phyloP scores from a whole-genome alignment of 2,329 filamentous ascomycete species.

The Lecanosticta acicola region DNA sequence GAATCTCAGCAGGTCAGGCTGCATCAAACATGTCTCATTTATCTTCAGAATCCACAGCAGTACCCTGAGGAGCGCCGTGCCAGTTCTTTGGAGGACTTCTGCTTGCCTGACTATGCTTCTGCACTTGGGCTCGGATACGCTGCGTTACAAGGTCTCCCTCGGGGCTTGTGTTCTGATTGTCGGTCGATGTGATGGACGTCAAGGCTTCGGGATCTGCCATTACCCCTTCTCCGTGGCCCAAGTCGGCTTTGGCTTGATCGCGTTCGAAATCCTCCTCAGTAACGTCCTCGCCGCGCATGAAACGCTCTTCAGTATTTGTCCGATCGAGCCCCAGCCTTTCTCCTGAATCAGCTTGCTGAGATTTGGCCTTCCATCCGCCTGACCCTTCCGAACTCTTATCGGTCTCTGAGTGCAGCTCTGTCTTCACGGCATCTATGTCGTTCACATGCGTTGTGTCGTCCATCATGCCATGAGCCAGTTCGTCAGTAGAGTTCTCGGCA shows the following conservation, averaged over 20 bases:
- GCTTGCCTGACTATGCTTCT: slow-evolving; percentile 1
- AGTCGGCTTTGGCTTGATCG: background rate
- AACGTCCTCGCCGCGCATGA: slow-evolving; percentile 8
- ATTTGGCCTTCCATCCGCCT: background rate
- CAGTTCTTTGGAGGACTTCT: background rate
- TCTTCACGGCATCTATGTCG: slow-evolving; percentile 5
- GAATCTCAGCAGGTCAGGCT: too few species aligned
- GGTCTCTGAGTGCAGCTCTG: background rate
- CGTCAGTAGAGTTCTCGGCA: slow-evolving; percentile 11
- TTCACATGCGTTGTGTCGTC: slow-evolving; percentile 5
- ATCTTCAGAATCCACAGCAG: background rate
- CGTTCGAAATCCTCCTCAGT: slow-evolving; percentile 10
- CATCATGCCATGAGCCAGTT: slow-evolving; percentile 7
- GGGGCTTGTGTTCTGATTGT: background rate
- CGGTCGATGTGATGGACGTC: background rate
- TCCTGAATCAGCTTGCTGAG: background rate
- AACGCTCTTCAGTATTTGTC: slow-evolving; percentile 4
- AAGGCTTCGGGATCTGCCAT: too few species aligned
- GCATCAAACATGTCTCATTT: background rate
- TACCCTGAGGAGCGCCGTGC: background rate
- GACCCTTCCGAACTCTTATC: background rate
- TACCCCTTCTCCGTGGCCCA: too few species aligned
- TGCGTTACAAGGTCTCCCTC: slow-evolving; percentile 1
- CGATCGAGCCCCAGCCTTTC: background rate
- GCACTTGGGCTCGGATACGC: slow-evolving; percentile 5